Percentiles rank a stretch among this genome's conserved stretches.
Conservation (phyloP, 2,329 filamentous ascomycete genomes). For the Trichoderma sp. region DNA sequence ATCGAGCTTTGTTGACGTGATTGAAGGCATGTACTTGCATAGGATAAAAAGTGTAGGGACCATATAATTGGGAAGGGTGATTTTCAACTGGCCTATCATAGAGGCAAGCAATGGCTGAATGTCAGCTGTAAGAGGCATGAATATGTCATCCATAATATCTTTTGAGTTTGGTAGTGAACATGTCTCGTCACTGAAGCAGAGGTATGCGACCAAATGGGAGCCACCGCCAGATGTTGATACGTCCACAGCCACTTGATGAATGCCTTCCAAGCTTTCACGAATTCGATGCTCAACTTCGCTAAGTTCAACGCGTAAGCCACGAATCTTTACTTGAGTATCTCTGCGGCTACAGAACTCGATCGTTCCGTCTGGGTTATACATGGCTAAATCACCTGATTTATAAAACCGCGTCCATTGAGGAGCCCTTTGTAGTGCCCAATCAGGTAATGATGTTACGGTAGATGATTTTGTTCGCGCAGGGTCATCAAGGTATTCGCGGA, state of each 20-base stretch:
- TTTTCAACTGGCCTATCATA: background rate
- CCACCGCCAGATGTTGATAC: background rate
- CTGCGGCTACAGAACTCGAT: slow-evolving; percentile 10
- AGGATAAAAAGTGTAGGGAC: slow-evolving; percentile 4
- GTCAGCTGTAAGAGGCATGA: background rate
- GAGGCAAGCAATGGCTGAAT: background rate
- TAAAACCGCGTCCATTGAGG: slow-evolving; percentile 31
- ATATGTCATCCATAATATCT: background rate
- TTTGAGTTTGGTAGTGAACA: background rate
- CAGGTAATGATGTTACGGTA: slow-evolving; percentile 23
- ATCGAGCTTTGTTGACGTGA: slow-evolving; percentile 10
- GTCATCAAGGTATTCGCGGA: slow-evolving; percentile 8
- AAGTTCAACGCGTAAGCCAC: slow-evolving; percentile 7
- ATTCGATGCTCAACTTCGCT: slow-evolving; percentile 7
- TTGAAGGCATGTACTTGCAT: slow-evolving; percentile 11
- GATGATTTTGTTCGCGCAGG: background rate
- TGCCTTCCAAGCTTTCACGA: background rate
- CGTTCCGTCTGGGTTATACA: slow-evolving; percentile 31
- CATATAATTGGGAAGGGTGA: background rate
- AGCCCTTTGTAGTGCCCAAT: slow-evolving; percentile 29
- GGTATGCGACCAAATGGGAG: background rate
- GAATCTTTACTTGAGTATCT: slow-evolving; percentile 15
- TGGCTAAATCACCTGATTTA: slow-evolving; percentile 45
- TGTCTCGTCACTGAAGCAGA: slow-evolving; percentile 2
- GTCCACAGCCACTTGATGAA: slow-evolving; percentile 6